These are phyloP conservation scores for Scheffersomyces cryptocercus DNA, from an alignment of 1,139 yeast species.

Conservation along the genomic window DNA sequence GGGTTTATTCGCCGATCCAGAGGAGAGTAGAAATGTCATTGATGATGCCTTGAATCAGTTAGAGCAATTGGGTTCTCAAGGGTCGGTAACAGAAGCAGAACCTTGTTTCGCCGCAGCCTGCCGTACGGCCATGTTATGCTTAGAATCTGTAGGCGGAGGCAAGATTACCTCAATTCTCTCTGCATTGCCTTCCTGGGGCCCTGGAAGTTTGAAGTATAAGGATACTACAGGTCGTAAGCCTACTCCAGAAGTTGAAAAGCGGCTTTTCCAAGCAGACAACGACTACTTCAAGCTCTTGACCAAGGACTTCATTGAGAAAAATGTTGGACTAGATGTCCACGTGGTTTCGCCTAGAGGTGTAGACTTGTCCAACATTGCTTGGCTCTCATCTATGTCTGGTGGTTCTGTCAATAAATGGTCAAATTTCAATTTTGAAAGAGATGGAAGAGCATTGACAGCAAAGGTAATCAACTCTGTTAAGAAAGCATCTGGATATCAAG, in stretches of 20 bases:
- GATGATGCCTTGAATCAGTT: constrained; percentile 68
- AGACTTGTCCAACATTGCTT: constrained; percentile 74
- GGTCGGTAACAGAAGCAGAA: constrained; percentile 54
- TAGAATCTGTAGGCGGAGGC: constrained; percentile 72
- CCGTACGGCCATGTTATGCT: constrained; percentile 65
- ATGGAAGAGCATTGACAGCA: constrained; percentile 64
- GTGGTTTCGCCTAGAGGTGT: constrained; percentile 66
- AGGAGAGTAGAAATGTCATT: constrained; percentile 61
- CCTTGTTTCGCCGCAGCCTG: constrained; percentile 83
- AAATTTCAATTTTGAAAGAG: constrained; percentile 67
- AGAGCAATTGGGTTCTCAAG: constrained; percentile 44
- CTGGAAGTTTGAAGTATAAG: constrained; percentile 70
- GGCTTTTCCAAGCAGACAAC: constrained; percentile 57
- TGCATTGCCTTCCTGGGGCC: constrained; percentile 78
- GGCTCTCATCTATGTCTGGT: constrained; percentile 68
- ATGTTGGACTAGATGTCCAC: constrained; percentile 78
- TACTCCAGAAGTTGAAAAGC: constrained; percentile 56
- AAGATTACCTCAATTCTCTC: constrained; percentile 72
- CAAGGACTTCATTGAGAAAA: constrained; percentile 54
- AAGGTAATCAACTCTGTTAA: constrained; percentile 54
- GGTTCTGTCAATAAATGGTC: constrained; percentile 71
- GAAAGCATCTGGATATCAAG: constrained; percentile 68
- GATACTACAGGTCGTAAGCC: constrained; percentile 39
- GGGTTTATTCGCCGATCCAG: constrained; percentile 82
- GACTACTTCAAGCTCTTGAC: constrained; percentile 65